Evolutionary conservation across 768 basidiomycete species (phyloP).

Genomic region (Hydnum rufescens): DNA sequence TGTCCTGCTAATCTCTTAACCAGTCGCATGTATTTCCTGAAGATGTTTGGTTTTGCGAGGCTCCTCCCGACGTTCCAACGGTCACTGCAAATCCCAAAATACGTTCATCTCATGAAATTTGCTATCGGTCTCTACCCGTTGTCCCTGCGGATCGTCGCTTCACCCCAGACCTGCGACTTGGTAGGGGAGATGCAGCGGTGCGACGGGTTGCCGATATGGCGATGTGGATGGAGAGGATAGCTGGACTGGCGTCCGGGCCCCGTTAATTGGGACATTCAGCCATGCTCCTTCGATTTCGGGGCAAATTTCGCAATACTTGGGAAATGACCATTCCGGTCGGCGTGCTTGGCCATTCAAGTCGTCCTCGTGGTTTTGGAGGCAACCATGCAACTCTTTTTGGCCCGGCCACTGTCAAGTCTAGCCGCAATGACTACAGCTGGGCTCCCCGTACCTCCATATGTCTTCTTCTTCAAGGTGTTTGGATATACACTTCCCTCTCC

Average conservation of each 20-base stretch:
- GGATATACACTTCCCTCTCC: too few species aligned
- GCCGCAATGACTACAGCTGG: too few species aligned
- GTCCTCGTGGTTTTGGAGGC: too few species aligned
- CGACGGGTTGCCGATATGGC: slow-evolving; percentile 46
- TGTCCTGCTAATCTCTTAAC: not conserved
- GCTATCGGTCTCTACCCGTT: slow-evolving; percentile 55
- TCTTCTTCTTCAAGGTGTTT: too few species aligned
- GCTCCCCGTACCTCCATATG: too few species aligned
- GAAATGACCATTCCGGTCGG: too few species aligned
- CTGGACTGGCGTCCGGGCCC: slow-evolving; percentile 29
- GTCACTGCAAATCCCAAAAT: slow-evolving; percentile 52
- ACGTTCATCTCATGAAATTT: slow-evolving; percentile 42
- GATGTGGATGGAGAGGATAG: slow-evolving; percentile 54
- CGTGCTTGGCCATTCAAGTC: too few species aligned
- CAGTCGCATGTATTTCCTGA: not conserved
- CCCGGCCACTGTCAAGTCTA: too few species aligned
- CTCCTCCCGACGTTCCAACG: slow-evolving; percentile 11
- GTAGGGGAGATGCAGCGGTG: slow-evolving; percentile 46
- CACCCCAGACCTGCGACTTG: slow-evolving; percentile 55
- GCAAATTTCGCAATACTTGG: too few species aligned
- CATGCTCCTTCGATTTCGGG: too few species aligned
- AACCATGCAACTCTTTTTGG: too few species aligned
- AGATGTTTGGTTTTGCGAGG: slow-evolving; percentile 4
- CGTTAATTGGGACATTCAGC: too few species aligned
- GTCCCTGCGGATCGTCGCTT: slow-evolving; percentile 37